These are phyloP conservation scores for Stagonosporopsis rhizophila DNA, from an alignment of 2,329 filamentous ascomycete genomes.

Conservation along the genomic window DNA sequence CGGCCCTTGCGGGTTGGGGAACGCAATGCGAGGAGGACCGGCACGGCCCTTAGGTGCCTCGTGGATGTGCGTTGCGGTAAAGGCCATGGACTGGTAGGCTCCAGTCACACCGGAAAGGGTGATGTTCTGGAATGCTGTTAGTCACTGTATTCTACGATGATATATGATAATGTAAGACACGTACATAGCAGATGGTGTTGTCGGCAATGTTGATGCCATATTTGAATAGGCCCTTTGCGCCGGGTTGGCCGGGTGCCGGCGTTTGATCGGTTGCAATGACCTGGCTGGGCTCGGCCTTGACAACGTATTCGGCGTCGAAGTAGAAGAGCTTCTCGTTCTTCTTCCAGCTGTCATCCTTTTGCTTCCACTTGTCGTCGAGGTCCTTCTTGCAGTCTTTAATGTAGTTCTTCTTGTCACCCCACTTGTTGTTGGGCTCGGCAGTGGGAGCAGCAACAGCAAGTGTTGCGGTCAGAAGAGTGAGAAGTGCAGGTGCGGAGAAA, in stretches of 20 bases:
- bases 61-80: slow-evolving; percentile 64
- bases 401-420: slow-evolving; percentile 16
- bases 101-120: slow-evolving; percentile 59
- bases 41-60: slow-evolving; percentile 55
- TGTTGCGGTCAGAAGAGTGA: slow-evolving; percentile 29
- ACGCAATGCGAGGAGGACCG: slow-evolving; percentile 60
- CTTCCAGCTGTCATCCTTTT: slow-evolving; percentile 31
- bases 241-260: slow-evolving; percentile 52
- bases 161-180: neutral
- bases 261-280: slow-evolving; percentile 55
- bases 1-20: slow-evolving; percentile 46
- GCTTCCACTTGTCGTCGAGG: slow-evolving; percentile 31
- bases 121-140: slow-evolving; percentile 53
- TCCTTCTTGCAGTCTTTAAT: slow-evolving; percentile 30
- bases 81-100: slow-evolving; percentile 59
- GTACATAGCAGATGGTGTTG: slow-evolving; percentile 54
- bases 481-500: slow-evolving; percentile 28
- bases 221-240: slow-evolving; percentile 59
- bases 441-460: slow-evolving; percentile 32
- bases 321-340: slow-evolving; percentile 39
- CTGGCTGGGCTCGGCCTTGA: slow-evolving; percentile 59
- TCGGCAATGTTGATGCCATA: slow-evolving; percentile 60
- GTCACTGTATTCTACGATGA: neutral
- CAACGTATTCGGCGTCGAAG: slow-evolving; percentile 60
- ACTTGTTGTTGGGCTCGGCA: slow-evolving; percentile 4